Conservation (phyloP, 2,329 filamentous ascomycete genomes). For the Aspergillus cejpii region DNA sequence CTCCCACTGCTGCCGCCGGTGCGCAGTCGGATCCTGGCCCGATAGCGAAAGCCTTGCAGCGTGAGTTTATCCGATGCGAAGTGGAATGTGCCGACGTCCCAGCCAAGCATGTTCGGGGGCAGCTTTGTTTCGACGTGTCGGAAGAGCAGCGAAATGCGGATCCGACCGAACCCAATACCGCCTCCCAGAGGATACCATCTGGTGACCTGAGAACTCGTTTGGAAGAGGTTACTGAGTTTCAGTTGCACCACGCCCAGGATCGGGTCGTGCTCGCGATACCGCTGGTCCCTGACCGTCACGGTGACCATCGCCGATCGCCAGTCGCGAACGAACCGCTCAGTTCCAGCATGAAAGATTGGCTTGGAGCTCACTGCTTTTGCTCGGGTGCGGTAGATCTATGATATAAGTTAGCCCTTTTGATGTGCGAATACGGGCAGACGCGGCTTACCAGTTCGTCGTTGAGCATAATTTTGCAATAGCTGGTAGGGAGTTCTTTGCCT, state of each 20-base stretch:
- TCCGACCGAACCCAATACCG: slow-evolving; percentile 82
- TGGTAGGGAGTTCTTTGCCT: slow-evolving; percentile 70
- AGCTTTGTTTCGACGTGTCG: slow-evolving; percentile 79
- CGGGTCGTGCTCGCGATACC: slow-evolving; percentile 88
- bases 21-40: slow-evolving; percentile 64
- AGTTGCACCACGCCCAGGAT: slow-evolving; percentile 88
- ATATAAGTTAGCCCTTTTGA: slow-evolving; percentile 7
- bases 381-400: slow-evolving; percentile 76
- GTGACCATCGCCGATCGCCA: slow-evolving; percentile 86
- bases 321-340: slow-evolving; percentile 85
- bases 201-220: slow-evolving; percentile 78
- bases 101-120: slow-evolving; percentile 78
- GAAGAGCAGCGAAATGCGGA: slow-evolving; percentile 84
- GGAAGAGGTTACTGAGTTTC: slow-evolving; percentile 78
- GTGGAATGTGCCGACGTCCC: slow-evolving; percentile 93
- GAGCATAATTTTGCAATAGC: slow-evolving; percentile 85
- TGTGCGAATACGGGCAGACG: background rate
- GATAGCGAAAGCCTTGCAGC: slow-evolving; percentile 55
- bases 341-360: slow-evolving; percentile 95
- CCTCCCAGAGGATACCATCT: slow-evolving; percentile 96
- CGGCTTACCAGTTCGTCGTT: slow-evolving; percentile 69
- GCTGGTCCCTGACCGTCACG: slow-evolving; percentile 77
- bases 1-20: slow-evolving; percentile 77
- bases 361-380: slow-evolving; percentile 89
- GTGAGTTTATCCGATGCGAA: slow-evolving; percentile 67